Percentiles rank a stretch among this genome's conserved stretches.
Evolutionary conservation across 352 stramenopile species (phyloP).

Genomic region (Phytophthora multivora): DNA sequence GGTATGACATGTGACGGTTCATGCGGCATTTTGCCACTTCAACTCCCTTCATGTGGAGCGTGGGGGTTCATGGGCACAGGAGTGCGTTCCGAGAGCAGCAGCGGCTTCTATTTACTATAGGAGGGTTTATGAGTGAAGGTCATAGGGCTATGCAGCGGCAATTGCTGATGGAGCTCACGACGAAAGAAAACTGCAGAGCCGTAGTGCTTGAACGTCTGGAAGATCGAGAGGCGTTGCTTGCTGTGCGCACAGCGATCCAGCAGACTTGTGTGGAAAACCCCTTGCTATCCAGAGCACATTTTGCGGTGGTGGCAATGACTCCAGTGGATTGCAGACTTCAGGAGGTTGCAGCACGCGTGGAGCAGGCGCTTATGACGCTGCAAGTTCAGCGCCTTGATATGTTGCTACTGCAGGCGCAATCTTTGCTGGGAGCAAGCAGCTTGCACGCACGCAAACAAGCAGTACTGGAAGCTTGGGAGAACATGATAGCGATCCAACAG

Average conservation of each 20-base stretch:
- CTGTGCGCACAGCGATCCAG: constrained; percentile 36
- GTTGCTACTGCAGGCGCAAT: constrained; percentile 43
- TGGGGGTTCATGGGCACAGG: constrained; percentile 36
- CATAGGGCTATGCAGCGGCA: constrained; percentile 18
- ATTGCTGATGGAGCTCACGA: constrained; percentile 34
- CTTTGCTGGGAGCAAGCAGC: constrained; percentile 7
- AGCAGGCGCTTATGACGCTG: constrained; percentile 37
- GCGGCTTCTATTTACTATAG: constrained; percentile 57
- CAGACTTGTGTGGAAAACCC: constrained; percentile 31
- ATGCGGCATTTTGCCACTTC: constrained; percentile 1
- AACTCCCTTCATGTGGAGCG: constrained; percentile 55
- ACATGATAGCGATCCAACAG: constrained; percentile 43
- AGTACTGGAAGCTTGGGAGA: constrained; percentile 50
- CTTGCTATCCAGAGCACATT: constrained; percentile 33
- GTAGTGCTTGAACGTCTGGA: constrained; percentile 38
- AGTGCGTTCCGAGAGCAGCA: constrained; percentile 47
- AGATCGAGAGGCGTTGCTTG: constrained; percentile 32
- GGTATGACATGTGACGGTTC: constrained; percentile 9
- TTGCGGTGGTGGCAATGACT: constrained; percentile 36
- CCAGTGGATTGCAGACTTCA: constrained; percentile 20
- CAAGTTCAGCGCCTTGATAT: constrained; percentile 47
- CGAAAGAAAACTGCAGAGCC: constrained; percentile 42
- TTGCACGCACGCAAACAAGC: constrained; percentile 47
- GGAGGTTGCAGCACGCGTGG: constrained; percentile 26
- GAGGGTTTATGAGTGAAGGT: constrained; percentile 12